A percentile compares a stretch with the other conserved stretches of the same genome.
Evolutionary conservation across 106 monocot species (phyloP).

Genomic region (Acorus gramineus): DNA sequence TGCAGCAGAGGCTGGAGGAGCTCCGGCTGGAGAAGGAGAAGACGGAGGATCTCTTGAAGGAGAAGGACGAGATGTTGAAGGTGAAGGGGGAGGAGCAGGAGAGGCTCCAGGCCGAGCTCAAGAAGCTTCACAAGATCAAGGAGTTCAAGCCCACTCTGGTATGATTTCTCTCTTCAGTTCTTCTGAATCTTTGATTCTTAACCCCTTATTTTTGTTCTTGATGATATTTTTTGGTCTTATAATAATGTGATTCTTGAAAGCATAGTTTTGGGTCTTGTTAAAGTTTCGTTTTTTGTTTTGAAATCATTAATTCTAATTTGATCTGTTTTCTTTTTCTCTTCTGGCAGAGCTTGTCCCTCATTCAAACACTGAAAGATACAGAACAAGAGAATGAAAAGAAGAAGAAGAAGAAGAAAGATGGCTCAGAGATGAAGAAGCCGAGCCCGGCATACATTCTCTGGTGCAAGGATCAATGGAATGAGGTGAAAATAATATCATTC

Average conservation of each 20-base stretch:
- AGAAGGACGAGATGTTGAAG: conserved; percentile 46
- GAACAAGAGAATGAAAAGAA: conserved; percentile 38
- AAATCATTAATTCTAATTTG: not conserved
- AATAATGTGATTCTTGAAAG: no score
- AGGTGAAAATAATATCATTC: conserved; percentile 15
- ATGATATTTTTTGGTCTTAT: no score
- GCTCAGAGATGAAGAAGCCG: conserved; percentile 50
- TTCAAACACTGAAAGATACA: conserved; percentile 55
- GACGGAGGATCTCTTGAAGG: conserved; percentile 55
- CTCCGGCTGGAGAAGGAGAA: conserved; percentile 70
- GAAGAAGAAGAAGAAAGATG: conserved; percentile 41
- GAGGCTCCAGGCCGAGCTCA: conserved; percentile 71
- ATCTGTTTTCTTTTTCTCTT: not conserved
- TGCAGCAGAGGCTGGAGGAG: conserved; percentile 49
- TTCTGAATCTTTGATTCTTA: no score
- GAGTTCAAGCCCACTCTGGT: conserved; percentile 92
- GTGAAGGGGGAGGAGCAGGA: conserved; percentile 63
- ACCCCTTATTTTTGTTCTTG: no score
- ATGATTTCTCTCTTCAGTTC: not conserved
- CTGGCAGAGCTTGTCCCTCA: conserved; percentile 47
- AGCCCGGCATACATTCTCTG: conserved; percentile 55
- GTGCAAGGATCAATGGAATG: conserved; percentile 84
- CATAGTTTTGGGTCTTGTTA: not conserved
- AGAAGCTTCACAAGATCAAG: conserved; percentile 69
- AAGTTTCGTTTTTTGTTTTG: not conserved